These are phyloP conservation scores for Bidens hawaiensis DNA, from an alignment of 140 eudicot genomes.

Conservation along the genomic window DNA sequence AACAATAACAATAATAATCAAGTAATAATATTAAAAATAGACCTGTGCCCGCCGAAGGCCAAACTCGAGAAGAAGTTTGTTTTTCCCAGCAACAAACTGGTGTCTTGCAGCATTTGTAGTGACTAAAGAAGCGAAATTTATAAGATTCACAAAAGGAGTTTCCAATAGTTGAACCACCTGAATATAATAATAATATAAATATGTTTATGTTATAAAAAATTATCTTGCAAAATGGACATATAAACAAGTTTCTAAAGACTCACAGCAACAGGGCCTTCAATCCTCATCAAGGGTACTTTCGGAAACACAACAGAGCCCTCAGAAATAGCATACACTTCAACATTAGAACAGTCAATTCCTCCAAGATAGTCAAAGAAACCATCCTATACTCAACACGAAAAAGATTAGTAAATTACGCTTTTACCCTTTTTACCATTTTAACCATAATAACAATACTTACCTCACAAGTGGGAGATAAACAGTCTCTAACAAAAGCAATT, in stretches of 20 bases:
- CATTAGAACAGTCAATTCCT: conserved; percentile 80
- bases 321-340: conserved; percentile 79
- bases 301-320: conserved; percentile 94
- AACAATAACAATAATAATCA: background rate
- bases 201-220: conserved; percentile 1
- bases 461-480: conserved; percentile 84
- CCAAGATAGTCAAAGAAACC: conserved; percentile 85
- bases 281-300: conserved; percentile 83
- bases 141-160: conserved; percentile 85
- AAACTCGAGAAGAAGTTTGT: conserved; percentile 87
- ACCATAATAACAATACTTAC: conserved; percentile 40
- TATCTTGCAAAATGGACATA: background rate
- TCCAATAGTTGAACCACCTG: conserved; percentile 93
- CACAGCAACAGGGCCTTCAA: conserved; percentile 94
- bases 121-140: conserved; percentile 84
- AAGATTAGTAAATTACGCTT: conserved; percentile 9
- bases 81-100: conserved; percentile 89
- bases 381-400: conserved; percentile 38
- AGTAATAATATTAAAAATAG: background rate
- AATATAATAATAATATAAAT: conserved; percentile 11
- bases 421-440: conserved; percentile 2
- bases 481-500: conserved; percentile 52
- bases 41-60: conserved; percentile 98
- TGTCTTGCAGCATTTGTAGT: conserved; percentile 96
- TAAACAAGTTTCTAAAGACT: conserved; percentile 28